A percentile compares a stretch with the other conserved stretches of the same genome.
Conservation (phyloP, 441 rosid genomes). For the Corymbia citriodora region DNA sequence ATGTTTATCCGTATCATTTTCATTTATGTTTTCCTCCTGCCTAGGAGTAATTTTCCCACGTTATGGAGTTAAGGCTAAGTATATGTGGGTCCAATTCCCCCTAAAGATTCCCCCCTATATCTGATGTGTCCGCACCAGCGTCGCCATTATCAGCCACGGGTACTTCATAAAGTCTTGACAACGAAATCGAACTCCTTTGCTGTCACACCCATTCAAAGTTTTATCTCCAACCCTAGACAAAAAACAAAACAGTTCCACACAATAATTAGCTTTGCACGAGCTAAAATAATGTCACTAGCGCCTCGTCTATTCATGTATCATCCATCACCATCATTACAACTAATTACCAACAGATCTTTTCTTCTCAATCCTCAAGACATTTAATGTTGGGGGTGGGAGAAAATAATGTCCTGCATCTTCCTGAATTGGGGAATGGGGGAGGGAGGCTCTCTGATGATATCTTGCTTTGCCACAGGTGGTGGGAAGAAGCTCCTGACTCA, state of each 20-base stretch:
- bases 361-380: background rate
- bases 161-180: background rate
- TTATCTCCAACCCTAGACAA: background rate
- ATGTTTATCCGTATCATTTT: background rate
- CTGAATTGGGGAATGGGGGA: background rate
- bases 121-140: background rate
- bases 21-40: background rate
- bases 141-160: background rate
- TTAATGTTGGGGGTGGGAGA: background rate
- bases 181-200: background rate
- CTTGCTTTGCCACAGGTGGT: background rate
- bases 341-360: background rate
- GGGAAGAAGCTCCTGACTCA: background rate
- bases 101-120: background rate
- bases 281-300: background rate
- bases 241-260: background rate
- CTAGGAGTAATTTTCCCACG: background rate
- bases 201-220: background rate
- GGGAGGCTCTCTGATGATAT: background rate
- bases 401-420: background rate
- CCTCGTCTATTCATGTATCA: background rate
- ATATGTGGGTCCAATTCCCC: background rate
- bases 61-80: background rate
- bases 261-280: background rate
- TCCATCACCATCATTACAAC: background rate